Evolutionary conservation across 169 alveolate genomes (phyloP), one percentile per base, ranked within the genome.

Genomic region (Eimeria falciformis): DNA sequence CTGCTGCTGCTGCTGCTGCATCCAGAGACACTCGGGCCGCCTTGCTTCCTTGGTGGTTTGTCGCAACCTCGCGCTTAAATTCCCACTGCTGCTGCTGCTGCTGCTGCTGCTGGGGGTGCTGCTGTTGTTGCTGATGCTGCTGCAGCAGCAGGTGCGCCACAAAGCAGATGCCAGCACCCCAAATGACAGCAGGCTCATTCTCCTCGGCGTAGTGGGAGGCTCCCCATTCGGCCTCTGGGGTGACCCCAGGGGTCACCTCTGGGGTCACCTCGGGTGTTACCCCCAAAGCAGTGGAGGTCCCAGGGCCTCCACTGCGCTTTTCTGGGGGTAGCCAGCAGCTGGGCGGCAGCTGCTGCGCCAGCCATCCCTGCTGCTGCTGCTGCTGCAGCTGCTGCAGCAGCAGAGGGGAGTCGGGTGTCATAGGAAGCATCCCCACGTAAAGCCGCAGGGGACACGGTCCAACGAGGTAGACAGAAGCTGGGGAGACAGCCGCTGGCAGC

Each of bases 1-100:
- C 71, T n/a, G 71, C 71, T 58, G 58, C 71, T n/a, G 71, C 71
- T 58, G 71, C 71, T 9, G 71, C 71, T 9, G 71, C 25, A 27
- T 58, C 71, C 5, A 58, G 33, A n/a, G 71, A 58, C 33, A 58
- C 33, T 27, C 71, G 18, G 27, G 25, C 7, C 71, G 18, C 71
- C 71, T 11, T 27, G 33, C 27, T 14, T n/a, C 27, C 29, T 27
- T 5, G 21, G 25, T 14, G 21, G 18, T 27, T n/a, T 58, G 33
- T 14, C 71, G 71, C 71, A 58, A 21, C 11, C 71, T 58, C 25
- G 7, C 18, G 29, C 71, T n/a, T 9, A 9, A n/a, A 14, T n/a
- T 21, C 71, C 71, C 7, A 27, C 71, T 58, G 71, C 71, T 9
- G 33, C 71, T n/a, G 71, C 27, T 58, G 71, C 71, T 58, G 18